These are phyloP conservation scores for Russula earlei DNA, from an alignment of 768 basidiomycete genomes.

Conservation along the genomic window DNA sequence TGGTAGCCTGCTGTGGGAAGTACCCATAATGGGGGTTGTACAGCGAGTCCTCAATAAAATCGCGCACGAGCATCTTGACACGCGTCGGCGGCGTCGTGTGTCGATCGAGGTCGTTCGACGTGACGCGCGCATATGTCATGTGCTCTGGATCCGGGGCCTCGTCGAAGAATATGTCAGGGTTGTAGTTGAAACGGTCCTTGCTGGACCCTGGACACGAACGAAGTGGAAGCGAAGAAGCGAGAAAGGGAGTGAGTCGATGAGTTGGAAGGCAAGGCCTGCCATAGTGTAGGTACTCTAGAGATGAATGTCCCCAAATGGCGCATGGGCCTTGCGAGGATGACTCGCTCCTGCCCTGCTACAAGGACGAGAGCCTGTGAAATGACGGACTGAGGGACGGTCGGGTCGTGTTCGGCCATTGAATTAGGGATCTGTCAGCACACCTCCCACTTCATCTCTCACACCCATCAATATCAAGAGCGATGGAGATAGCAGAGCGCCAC, in stretches of 20 bases:
- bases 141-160: conserved; percentile 37
- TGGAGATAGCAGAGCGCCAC: conserved; percentile 25
- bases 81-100: conserved; percentile 53
- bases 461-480: conserved; percentile 3
- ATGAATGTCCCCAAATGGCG: conserved; percentile 12
- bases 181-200: conserved; percentile 72
- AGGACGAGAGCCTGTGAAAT: neutral
- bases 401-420: neutral
- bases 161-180: conserved; percentile 47
- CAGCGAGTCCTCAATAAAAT: conserved; percentile 93
- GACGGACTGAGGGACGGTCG: neutral
- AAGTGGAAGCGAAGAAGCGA: conserved; percentile 9
- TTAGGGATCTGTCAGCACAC: too few species aligned
- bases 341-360: neutral
- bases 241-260: neutral
- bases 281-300: conserved; percentile 5
- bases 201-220: neutral
- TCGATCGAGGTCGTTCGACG: conserved; percentile 58
- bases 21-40: conserved; percentile 99
- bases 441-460: too few species aligned
- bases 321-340: conserved; percentile 11
- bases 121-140: conserved; percentile 46
- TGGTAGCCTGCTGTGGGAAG: conserved; percentile 87
- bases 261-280: neutral
- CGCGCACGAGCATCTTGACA: conserved; percentile 90